Evolutionary conservation across 2,329 filamentous ascomycete genomes (phyloP).

Genomic region (Fusarium mangiferae): DNA sequence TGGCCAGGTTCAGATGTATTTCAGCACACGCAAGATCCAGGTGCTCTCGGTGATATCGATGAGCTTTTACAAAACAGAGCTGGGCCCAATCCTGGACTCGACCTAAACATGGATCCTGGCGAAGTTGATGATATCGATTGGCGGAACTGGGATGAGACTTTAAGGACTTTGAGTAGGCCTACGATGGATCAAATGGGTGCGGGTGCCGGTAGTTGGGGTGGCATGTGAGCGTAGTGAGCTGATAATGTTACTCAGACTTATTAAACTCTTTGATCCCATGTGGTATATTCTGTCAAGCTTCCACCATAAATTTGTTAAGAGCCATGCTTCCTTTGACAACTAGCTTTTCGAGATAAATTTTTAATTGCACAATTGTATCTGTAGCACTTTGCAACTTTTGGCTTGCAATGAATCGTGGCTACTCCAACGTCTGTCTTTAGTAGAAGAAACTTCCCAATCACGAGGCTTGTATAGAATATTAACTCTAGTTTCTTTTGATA

Average conservation of each 20-base stretch:
- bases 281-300: neutral
- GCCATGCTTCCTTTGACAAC: too few species aligned
- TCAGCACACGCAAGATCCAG: neutral
- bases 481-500: neutral
- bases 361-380: neutral
- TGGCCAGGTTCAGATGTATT: conserved; percentile 21
- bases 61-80: conserved; percentile 6
- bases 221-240: conserved; percentile 15
- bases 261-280: neutral
- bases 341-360: neutral
- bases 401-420: neutral
- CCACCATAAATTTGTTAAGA: neutral
- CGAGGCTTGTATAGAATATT: neutral
- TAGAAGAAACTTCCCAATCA: neutral
- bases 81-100: neutral
- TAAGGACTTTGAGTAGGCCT: conserved; percentile 8
- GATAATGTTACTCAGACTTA: neutral
- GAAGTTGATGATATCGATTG: conserved; percentile 36
- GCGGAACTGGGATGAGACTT: conserved; percentile 33
- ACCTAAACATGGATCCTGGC: conserved; percentile 26
- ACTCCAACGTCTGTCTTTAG: neutral
- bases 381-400: neutral
- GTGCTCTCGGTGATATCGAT: conserved; percentile 1
- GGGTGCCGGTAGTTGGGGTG: conserved; percentile 31
- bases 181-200: neutral